These are phyloP conservation scores for Amanita fuliginea DNA, from an alignment of 768 basidiomycete genomes.

Conservation along the genomic window DNA sequence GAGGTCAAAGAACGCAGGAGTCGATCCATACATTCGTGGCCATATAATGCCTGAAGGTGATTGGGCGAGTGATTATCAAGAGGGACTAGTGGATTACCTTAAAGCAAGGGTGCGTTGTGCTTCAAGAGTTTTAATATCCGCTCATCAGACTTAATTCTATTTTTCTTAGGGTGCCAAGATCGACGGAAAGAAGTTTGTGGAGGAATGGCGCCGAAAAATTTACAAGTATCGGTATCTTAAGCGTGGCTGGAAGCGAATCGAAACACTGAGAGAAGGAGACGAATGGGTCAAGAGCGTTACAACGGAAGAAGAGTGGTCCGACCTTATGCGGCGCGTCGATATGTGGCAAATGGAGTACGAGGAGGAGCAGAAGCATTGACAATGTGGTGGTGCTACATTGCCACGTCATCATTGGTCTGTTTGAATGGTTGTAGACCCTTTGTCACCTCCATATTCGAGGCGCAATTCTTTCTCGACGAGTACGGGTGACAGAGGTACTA, in stretches of 20 bases:
- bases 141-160: slow-evolving; percentile 14
- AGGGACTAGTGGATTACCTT: slow-evolving; percentile 23
- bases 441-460: too few species aligned
- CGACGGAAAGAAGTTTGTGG: slow-evolving; percentile 34
- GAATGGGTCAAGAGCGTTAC: slow-evolving; percentile 38
- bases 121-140: slow-evolving; percentile 16
- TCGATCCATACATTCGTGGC: slow-evolving; percentile 38
- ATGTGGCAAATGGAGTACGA: slow-evolving; percentile 45
- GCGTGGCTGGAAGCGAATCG: slow-evolving; percentile 35
- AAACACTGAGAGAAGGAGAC: slow-evolving; percentile 24
- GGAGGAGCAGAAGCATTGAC: not conserved
- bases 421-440: too few species aligned
- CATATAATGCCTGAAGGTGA: slow-evolving; percentile 27
- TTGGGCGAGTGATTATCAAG: slow-evolving; percentile 28
- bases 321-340: slow-evolving; percentile 33
- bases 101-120: not conserved
- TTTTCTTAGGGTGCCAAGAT: slow-evolving; percentile 20
- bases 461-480: too few species aligned
- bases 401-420: too few species aligned
- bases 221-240: slow-evolving; percentile 23
- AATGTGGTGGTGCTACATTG: too few species aligned
- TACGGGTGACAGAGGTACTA: too few species aligned
- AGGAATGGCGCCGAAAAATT: slow-evolving; percentile 33
- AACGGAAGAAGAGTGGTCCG: slow-evolving; percentile 41
- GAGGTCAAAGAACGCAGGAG: slow-evolving; percentile 27